Percentiles rank a stretch among this genome's conserved stretches.
Conservation (phyloP, 768 basidiomycete genomes). For the Suillus weaverae region DNA sequence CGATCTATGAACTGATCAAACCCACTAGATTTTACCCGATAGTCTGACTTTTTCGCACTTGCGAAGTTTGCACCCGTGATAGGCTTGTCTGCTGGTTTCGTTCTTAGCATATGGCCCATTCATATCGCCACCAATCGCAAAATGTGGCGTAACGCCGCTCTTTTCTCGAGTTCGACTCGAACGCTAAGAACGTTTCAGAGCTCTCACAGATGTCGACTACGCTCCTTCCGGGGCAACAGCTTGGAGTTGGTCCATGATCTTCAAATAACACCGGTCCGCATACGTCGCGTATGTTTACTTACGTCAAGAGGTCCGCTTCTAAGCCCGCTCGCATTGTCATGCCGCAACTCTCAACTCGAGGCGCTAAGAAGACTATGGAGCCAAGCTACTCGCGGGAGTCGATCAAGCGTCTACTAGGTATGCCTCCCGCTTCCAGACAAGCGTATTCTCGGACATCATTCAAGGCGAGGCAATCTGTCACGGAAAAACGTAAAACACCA, state of each 20-base stretch:
- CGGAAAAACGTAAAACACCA: neutral
- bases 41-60: neutral
- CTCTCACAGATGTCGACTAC: neutral
- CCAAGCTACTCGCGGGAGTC: neutral
- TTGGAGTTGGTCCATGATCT: neutral
- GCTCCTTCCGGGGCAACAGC: neutral
- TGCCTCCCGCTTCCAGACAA: neutral
- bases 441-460: neutral
- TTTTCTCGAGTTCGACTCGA: neutral
- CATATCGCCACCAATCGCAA: neutral
- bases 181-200: neutral
- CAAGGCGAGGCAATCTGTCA: neutral
- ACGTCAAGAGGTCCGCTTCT: neutral
- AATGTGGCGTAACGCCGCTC: neutral
- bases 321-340: neutral
- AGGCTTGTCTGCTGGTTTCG: neutral
- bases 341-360: neutral
- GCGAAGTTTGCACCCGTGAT: neutral
- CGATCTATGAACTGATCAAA: neutral
- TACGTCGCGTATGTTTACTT: neutral
- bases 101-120: neutral
- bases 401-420: neutral
- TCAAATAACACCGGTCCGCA: neutral
- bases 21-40: neutral
- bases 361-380: neutral